Percentiles rank a stretch among this genome's conserved stretches.
Evolutionary conservation across 1,139 yeast species (phyloP).

Genomic region (Protomyces gravidus): DNA sequence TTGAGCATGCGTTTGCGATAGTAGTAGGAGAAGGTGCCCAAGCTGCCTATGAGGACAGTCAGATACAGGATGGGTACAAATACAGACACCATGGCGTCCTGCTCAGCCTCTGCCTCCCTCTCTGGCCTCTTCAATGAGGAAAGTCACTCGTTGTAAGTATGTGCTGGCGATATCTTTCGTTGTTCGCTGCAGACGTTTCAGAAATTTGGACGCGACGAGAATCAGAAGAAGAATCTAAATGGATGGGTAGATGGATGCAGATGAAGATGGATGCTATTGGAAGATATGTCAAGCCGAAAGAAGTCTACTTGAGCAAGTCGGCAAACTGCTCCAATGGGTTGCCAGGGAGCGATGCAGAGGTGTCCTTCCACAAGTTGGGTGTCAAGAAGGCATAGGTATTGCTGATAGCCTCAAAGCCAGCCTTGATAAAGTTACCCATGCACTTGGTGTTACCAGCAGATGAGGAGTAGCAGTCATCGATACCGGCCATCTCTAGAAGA

Average conservation of each 20-base stretch:
- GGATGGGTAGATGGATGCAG: neutral
- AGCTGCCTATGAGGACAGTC: slow-evolving; percentile 63
- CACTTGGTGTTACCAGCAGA: slow-evolving; percentile 99
- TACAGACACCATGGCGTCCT: slow-evolving; percentile 38
- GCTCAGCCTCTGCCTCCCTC: neutral
- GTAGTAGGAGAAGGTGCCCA: slow-evolving; percentile 65
- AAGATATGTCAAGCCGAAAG: too few species aligned
- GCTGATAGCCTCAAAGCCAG: slow-evolving; percentile 91
- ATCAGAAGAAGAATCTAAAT: neutral
- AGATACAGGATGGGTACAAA: slow-evolving; percentile 81
- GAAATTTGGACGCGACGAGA: too few species aligned
- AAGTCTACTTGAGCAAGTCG: slow-evolving; percentile 28
- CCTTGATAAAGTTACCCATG: slow-evolving; percentile 99
- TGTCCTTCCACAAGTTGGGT: slow-evolving; percentile 96
- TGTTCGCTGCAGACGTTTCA: too few species aligned
- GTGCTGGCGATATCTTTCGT: too few species aligned
- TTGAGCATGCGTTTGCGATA: slow-evolving; percentile 41
- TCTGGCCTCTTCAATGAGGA: neutral
- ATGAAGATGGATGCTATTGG: neutral
- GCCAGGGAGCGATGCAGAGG: slow-evolving; percentile 43
- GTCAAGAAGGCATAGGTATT: slow-evolving; percentile 99
- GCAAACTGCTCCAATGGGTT: slow-evolving; percentile 32
- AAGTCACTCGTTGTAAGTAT: too few species aligned
- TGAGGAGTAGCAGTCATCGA: slow-evolving; percentile 98
- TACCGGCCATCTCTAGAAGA: slow-evolving; percentile 98